Base-by-base conservation (phyloP, 2,329 filamentous ascomycete species). In the Calonectria ilicicola region DNA sequence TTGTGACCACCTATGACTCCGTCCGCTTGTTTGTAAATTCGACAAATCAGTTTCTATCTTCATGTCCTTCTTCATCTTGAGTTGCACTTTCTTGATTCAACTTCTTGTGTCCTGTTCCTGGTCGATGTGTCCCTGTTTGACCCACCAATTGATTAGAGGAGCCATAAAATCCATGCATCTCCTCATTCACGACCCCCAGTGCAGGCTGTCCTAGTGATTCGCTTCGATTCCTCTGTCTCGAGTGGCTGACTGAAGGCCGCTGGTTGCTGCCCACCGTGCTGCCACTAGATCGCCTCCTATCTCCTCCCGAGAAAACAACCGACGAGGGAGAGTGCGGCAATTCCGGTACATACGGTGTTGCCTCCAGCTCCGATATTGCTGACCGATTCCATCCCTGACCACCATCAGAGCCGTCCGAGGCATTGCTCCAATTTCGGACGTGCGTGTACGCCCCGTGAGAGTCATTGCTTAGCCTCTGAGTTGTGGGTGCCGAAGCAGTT, bases 131-230 rank as follows among this genome's bases (percentile, higher is more conserved):
- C n/a, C 73, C 82, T 1, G 82, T 89, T 77, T 89, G 84, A 0
- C 87, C 87, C 5, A 81, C 83, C 10, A 83, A 82, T 1, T 81
- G 78, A 62, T 85, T 79, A 3, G 77, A 69, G 1, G 86, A 83
- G 1, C 87, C 87, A 68, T 89, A 86, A 44, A 87, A 85, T 3
- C 88, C 88, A 65, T 89, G 87, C 64, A 87, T 82, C 69, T 87
- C 86, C 76, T 89, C 88, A 53, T 80, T 82, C 38, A 89, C 85
- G 2, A 78, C 76, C 21, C 75, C 77, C 38, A 83, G 70, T 42
- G 75, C 64, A 6, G 72, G 72, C 46, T 77, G 78, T 0, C 76
- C 78, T 2, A 76, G 42, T 0, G 78, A 80, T 35, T 80, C 78
- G 21, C 78, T 80, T 6, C 78, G 73, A 60, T 70, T 69, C 71